Conservation (phyloP, 345 rosid species). For the Melastoma malabathricum region DNA sequence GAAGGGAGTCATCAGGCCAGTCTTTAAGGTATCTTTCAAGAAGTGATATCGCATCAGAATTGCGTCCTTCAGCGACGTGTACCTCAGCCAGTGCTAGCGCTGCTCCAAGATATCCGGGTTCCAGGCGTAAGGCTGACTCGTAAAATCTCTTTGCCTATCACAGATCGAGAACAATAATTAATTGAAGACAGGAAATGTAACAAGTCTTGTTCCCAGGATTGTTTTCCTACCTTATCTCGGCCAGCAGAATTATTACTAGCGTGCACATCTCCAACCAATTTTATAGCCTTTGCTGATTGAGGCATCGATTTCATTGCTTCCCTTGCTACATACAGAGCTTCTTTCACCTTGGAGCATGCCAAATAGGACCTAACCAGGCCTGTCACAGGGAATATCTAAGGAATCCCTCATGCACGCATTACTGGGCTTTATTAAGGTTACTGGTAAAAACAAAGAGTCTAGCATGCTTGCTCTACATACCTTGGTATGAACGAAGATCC, state of each 20-base stretch:
- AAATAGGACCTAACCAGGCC: conserved; percentile 93
- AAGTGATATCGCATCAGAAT: conserved; percentile 81
- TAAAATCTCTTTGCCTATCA: conserved; percentile 88
- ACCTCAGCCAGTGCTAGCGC: conserved; percentile 95
- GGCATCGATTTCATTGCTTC: conserved; percentile 99
- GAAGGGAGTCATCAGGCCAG: conserved; percentile 98
- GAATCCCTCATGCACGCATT: neutral
- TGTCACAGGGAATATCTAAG: conserved; percentile 18
- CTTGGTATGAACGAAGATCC: conserved; percentile 98
- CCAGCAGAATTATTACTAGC: conserved; percentile 65
- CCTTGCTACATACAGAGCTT: conserved; percentile 85
- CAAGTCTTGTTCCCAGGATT: neutral
- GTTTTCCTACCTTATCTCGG: conserved; percentile 76
- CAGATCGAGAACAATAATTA: conserved; percentile 10
- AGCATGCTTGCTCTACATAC: conserved; percentile 17
- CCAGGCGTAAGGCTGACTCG: conserved; percentile 87
- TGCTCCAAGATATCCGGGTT: conserved; percentile 94
- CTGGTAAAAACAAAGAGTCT: neutral
- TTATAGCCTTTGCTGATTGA: conserved; percentile 91
- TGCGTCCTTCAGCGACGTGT: conserved; percentile 79
- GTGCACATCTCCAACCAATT: conserved; percentile 96
- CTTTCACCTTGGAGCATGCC: conserved; percentile 78
- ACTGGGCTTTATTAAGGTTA: neutral
- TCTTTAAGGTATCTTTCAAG: conserved; percentile 94
- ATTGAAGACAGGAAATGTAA: conserved; percentile 2